phyloP scores from a whole-genome alignment of 805 yeast genomes.

The Yarrowia bubula region DNA sequence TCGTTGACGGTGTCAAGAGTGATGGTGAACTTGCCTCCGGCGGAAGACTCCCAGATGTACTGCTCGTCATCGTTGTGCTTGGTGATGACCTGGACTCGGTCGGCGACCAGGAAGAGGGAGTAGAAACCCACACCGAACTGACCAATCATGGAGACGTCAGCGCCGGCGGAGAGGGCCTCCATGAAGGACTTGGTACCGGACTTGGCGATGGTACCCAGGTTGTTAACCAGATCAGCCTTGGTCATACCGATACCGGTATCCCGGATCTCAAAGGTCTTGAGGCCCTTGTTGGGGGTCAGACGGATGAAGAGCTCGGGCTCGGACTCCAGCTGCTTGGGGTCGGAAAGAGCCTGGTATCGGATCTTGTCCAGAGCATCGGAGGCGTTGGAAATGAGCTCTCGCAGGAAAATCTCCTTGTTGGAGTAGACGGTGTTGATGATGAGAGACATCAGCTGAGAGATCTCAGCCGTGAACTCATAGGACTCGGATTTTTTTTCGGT shows the following conservation, averaged over 20 bases:
- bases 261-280: slow-evolving; percentile 91
- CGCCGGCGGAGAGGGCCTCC: slow-evolving; percentile 99
- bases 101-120: slow-evolving; percentile 98
- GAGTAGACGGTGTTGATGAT: slow-evolving; percentile 99
- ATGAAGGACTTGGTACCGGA: slow-evolving; percentile 99
- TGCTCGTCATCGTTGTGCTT: slow-evolving; percentile 99
- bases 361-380: slow-evolving; percentile 99
- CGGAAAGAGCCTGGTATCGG: slow-evolving; percentile 93
- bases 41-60: slow-evolving; percentile 99
- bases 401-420: slow-evolving; percentile 97
- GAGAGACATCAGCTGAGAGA: slow-evolving; percentile 99
- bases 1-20: slow-evolving; percentile 85
- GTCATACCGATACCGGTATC: slow-evolving; percentile 99
- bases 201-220: slow-evolving; percentile 99
- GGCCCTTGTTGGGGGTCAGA: slow-evolving; percentile 94
- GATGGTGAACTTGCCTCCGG: slow-evolving; percentile 99
- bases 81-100: slow-evolving; percentile 96
- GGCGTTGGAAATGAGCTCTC: slow-evolving; percentile 98
- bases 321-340: slow-evolving; percentile 85
- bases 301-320: slow-evolving; percentile 97
- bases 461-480: slow-evolving; percentile 97
- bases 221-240: slow-evolving; percentile 97
- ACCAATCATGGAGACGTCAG: slow-evolving; percentile 99
- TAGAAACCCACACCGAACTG: slow-evolving; percentile 99
- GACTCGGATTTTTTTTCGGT: slow-evolving; percentile 36